These are phyloP conservation scores for Acephala macrosclerotiorum DNA, from an alignment of 2,329 filamentous ascomycete species.

Conservation along the genomic window DNA sequence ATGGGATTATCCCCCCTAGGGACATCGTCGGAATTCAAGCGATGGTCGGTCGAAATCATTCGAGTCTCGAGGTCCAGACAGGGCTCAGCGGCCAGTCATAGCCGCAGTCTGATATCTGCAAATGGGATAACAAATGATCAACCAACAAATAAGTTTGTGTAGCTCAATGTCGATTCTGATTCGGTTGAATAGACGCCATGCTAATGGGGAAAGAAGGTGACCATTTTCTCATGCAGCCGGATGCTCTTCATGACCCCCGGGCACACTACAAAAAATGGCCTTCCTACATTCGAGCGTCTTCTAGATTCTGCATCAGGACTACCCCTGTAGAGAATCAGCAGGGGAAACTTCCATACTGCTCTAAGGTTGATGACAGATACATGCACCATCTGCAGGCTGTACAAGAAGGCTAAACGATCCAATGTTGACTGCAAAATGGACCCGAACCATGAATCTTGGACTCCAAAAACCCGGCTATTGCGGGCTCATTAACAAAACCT, in stretches of 20 bases:
- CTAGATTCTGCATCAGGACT: neutral
- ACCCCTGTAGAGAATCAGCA: neutral
- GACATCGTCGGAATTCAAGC: neutral
- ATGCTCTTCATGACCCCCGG: neutral
- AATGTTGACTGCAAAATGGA: neutral
- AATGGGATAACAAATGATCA: neutral
- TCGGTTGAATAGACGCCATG: neutral
- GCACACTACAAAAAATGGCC: neutral
- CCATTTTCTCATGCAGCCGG: neutral
- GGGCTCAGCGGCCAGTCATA: neutral
- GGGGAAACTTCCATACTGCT: neutral
- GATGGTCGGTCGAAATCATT: neutral
- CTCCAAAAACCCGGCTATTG: neutral
- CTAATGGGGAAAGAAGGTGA: neutral
- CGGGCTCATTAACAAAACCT: neutral
- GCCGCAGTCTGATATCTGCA: neutral
- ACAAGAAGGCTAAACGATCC: neutral
- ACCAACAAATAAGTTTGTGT: neutral
- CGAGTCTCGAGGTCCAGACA: neutral
- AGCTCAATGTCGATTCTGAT: neutral
- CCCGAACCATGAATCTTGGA: neutral
- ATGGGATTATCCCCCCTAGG: neutral
- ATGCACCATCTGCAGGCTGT: neutral
- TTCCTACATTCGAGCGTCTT: neutral
- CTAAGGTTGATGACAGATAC: neutral